Evolutionary conservation across 1,284 basidiomycete species (phyloP).

Genomic region (Microbotryomycetes sp.): DNA sequence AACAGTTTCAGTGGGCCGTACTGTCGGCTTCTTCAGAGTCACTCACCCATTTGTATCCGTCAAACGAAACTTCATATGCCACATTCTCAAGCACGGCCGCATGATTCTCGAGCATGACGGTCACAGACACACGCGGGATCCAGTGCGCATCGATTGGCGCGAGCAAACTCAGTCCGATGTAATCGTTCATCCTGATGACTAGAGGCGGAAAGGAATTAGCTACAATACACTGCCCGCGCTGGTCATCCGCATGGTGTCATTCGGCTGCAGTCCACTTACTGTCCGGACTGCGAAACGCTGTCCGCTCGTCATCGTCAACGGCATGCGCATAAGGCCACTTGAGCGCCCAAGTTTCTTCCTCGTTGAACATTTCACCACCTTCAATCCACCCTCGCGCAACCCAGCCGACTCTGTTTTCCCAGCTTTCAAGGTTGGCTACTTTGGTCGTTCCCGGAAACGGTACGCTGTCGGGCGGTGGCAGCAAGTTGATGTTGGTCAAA

Average conservation of each 20-base stretch:
- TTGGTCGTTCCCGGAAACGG: slow-evolving; percentile 22
- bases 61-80: slow-evolving; percentile 24
- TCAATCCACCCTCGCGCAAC: slow-evolving; percentile 9
- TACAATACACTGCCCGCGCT: too few relatives aligned
- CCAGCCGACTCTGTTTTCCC: slow-evolving; percentile 27
- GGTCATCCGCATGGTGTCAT: too few relatives aligned
- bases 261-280: too few relatives aligned
- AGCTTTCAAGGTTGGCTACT: slow-evolving; percentile 3
- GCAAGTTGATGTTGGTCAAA: slow-evolving; percentile 30
- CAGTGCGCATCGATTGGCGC: slow-evolving; percentile 9
- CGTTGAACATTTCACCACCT: slow-evolving; percentile 16
- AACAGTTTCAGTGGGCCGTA: not conserved
- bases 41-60: slow-evolving; percentile 32
- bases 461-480: slow-evolving; percentile 25
- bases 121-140: slow-evolving; percentile 7
- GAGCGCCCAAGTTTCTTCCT: slow-evolving; percentile 27
- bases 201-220: not conserved
- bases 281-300: slow-evolving; percentile 32
- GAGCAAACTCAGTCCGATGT: slow-evolving; percentile 33
- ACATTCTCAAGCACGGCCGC: slow-evolving; percentile 4
- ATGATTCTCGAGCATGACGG: slow-evolving; percentile 28
- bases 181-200: slow-evolving; percentile 33
- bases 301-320: slow-evolving; percentile 29
- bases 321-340: slow-evolving; percentile 29
- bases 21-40: too few relatives aligned